These are phyloP conservation scores for Ophiostoma ulmi DNA, from an alignment of 2,329 filamentous ascomycete species.

Conservation along the genomic window DNA sequence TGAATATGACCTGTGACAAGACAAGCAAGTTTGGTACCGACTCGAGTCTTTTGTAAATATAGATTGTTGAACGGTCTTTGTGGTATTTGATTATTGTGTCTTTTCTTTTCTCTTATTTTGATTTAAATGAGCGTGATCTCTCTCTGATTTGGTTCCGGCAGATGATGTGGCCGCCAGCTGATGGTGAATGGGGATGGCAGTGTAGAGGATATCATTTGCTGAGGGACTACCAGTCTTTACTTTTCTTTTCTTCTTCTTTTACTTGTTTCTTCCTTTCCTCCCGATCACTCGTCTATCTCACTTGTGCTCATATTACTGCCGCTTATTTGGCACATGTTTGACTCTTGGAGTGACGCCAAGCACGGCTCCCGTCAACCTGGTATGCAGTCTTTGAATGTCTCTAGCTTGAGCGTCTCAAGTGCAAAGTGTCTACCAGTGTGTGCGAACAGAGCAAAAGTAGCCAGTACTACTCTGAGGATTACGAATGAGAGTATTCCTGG, in stretches of 20 bases:
- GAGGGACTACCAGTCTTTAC: not conserved
- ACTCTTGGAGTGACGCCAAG: not conserved
- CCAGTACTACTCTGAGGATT: not conserved
- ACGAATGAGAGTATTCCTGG: no score
- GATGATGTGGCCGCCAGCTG: not conserved
- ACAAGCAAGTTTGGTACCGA: not conserved
- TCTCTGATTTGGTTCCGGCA: not conserved
- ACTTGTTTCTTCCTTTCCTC: not conserved
- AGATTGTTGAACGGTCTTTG: no score
- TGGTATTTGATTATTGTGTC: not conserved
- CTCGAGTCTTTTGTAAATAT: not conserved
- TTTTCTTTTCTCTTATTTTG: not conserved
- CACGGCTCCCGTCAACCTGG: not conserved
- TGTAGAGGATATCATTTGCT: not conserved
- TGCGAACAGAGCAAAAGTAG: not conserved
- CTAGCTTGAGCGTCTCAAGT: no score
- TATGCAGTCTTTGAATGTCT: not conserved
- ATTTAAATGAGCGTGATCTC: not conserved
- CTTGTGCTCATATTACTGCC: not conserved
- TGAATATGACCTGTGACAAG: not conserved
- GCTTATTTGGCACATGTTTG: constrained; percentile 4
- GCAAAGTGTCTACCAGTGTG: not conserved
- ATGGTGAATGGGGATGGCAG: not conserved
- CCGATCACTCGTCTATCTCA: not conserved
- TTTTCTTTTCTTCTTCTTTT: not conserved